A percentile compares a stretch with the other conserved stretches of the same genome.
phyloP scores from a whole-genome alignment of 106 monocot genomes.

The Apostasia ramifera region DNA sequence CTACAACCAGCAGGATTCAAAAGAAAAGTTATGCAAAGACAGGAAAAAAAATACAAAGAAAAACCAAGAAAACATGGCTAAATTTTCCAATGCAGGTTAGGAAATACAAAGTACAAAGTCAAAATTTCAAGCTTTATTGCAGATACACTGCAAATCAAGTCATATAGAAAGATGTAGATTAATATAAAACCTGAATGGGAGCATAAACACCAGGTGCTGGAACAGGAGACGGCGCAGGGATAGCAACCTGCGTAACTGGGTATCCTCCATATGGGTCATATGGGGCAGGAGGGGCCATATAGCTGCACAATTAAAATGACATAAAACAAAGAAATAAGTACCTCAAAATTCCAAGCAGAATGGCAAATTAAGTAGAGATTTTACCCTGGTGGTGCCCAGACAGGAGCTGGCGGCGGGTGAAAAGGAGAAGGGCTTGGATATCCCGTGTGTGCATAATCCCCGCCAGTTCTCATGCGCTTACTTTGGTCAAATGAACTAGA shows the following conservation, averaged over 20 bases:
- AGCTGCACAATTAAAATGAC: conserved; percentile 25
- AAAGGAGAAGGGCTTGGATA: conserved; percentile 65
- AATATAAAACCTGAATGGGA: conserved; percentile 57
- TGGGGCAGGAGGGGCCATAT: conserved; percentile 62
- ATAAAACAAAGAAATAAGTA: not conserved
- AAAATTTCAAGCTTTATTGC: too few relatives aligned
- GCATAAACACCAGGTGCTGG: conserved; percentile 70
- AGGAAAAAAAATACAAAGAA: too few relatives aligned
- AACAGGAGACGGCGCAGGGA: conserved; percentile 65
- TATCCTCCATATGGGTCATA: conserved; percentile 90
- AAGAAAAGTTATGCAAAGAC: too few relatives aligned
- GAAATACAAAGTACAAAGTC: too few relatives aligned
- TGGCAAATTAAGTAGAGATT: not conserved
- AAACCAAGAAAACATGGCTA: too few relatives aligned
- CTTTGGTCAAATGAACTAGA: conserved; percentile 74
- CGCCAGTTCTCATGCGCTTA: conserved; percentile 84
- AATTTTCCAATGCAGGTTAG: too few relatives aligned
- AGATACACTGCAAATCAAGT: too few relatives aligned
- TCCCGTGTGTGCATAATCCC: conserved; percentile 62
- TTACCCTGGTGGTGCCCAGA: conserved; percentile 84
- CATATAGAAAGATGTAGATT: too few relatives aligned
- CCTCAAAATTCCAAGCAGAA: not conserved
- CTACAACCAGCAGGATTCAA: not conserved
- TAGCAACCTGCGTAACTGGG: conserved; percentile 46
- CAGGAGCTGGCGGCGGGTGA: conserved; percentile 57